phyloP scores from a whole-genome alignment of 768 basidiomycete genomes.

The Rhodotorula graminis region DNA sequence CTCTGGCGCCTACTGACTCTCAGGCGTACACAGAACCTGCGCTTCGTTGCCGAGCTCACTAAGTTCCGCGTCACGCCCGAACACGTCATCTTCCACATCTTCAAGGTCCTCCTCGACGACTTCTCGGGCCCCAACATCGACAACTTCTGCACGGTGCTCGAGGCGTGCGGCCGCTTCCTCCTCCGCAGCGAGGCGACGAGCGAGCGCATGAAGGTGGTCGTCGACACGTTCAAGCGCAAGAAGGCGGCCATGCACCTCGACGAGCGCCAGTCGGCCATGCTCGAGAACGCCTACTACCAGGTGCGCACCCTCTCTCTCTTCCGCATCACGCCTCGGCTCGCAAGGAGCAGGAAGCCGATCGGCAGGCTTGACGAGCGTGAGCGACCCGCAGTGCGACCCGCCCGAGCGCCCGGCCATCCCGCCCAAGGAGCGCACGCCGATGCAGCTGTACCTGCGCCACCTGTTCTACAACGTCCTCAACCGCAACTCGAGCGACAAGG shows the following conservation, averaged over 20 bases:
- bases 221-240: slow-evolving; percentile 86
- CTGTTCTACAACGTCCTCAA: slow-evolving; percentile 88
- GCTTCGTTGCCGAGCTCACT: slow-evolving; percentile 84
- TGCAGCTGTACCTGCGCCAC: slow-evolving; percentile 91
- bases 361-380: slow-evolving; percentile 6
- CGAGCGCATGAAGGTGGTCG: slow-evolving; percentile 66
- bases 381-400: slow-evolving; percentile 72
- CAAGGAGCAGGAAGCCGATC: too few relatives aligned
- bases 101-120: slow-evolving; percentile 96
- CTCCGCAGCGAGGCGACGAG: slow-evolving; percentile 80
- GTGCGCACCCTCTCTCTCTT: slow-evolving; percentile 46
- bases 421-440: slow-evolving; percentile 75
- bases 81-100: slow-evolving; percentile 87
- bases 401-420: slow-evolving; percentile 83
- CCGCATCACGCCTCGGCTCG: too few relatives aligned
- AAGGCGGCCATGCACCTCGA: slow-evolving; percentile 90
- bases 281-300: slow-evolving; percentile 96
- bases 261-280: slow-evolving; percentile 74
- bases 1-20: not conserved
- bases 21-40: slow-evolving; percentile 79
- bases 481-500: slow-evolving; percentile 92
- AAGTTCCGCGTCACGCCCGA: slow-evolving; percentile 88
- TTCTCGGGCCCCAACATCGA: slow-evolving; percentile 89
- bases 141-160: slow-evolving; percentile 81
- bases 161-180: slow-evolving; percentile 89